phyloP scores from a whole-genome alignment of 2,329 filamentous ascomycete genomes.

The Scedosporium apiospermum region DNA sequence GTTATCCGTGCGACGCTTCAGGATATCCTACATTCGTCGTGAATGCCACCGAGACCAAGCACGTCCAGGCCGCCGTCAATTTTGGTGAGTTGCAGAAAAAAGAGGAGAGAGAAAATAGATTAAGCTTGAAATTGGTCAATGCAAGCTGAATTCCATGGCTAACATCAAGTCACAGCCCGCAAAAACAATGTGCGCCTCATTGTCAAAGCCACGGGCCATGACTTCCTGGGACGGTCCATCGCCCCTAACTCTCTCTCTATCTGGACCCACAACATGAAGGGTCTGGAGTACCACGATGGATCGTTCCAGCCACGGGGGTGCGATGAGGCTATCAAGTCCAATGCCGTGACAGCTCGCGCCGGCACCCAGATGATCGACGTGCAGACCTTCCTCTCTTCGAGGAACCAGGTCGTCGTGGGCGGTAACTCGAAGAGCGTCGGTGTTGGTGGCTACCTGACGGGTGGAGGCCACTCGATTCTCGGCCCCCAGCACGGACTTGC shows the following conservation, averaged over 20 bases:
- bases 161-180: conserved; percentile 19
- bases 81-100: conserved; percentile 19
- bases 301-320: conserved; percentile 32
- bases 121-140: too few species aligned
- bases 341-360: conserved; percentile 41
- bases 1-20: conserved; percentile 18
- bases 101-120: background rate
- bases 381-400: conserved; percentile 31
- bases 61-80: conserved; percentile 16
- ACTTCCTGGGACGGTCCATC: conserved; percentile 34
- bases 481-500: conserved; percentile 46
- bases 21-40: conserved; percentile 16
- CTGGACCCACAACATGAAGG: conserved; percentile 41
- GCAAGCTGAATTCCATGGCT: background rate
- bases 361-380: conserved; percentile 42
- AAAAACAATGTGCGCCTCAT: conserved; percentile 31
- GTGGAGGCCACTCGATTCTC: conserved; percentile 50
- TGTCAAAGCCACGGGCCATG: conserved; percentile 31
- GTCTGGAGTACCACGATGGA: conserved; percentile 25
- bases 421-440: conserved; percentile 47
- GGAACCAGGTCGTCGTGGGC: conserved; percentile 41
- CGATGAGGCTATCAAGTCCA: conserved; percentile 29
- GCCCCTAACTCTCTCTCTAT: conserved; percentile 42
- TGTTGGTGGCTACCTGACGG: conserved; percentile 50
- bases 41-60: conserved; percentile 14